Base-by-base conservation (phyloP, 495 filamentous ascomycete genomes). In the Oidiodendron maius region DNA sequence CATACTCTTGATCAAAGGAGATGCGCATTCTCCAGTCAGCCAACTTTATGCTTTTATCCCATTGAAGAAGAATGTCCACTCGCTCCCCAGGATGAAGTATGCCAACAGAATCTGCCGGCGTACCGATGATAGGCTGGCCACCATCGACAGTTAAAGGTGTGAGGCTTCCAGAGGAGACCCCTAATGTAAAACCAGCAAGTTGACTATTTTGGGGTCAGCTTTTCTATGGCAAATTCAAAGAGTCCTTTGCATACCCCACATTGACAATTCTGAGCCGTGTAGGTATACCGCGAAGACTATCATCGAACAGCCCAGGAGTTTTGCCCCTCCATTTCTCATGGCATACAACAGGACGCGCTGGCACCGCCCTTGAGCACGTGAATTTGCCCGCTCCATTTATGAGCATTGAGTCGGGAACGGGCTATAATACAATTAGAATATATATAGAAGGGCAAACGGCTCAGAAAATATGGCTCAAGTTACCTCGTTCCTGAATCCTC, bases 321-420 rank as follows among this genome's bases (percentile, higher is more conserved):
- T 17, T 3, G 17, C 11, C 8, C 24, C 11, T 0, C 9, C 34
- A 18, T n/a, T 48, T 12, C n/a, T 24, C 41, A 1, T 61, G 42
- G 53, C 74, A 77, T 28, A 75, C 63, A 24, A 75, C 41, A 0
- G 72, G 72, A 23, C 70, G 53, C 5, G 72, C 71, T 34, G 70
- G 68, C 5, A 71, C 67, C 3, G 74, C 71, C 62, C 67, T 68
- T 0, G 62, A 68, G 56, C 75, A 79, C 24, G 72, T 55, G 44
- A 73, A 79, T 12, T 58, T 43, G 9, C 75, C 75, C 8, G 50
- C 46, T 28, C 75, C 75, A 52, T 79, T 76, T 17, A 79, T 53
- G 4, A 79, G 51, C 1, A 79, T 40, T 0, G 70, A 75, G 46
- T 79, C 75, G 2, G 75, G 75, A 32, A 72, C 72, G 5, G 75